phyloP scores from a whole-genome alignment of 208 protist species.

The Wallacemonas sp. region DNA sequence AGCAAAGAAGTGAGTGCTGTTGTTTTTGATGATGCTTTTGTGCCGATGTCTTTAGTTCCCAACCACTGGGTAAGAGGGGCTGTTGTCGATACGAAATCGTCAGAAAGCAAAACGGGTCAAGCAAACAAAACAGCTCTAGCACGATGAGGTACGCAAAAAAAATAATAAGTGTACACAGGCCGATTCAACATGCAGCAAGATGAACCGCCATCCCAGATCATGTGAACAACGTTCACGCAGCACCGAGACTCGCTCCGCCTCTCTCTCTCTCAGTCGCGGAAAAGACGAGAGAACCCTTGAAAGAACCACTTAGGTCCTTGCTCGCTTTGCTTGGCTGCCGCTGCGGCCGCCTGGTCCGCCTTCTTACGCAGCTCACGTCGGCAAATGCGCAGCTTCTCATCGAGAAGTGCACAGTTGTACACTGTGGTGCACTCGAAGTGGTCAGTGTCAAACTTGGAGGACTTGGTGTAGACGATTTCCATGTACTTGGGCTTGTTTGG shows the following conservation, averaged over 20 bases:
- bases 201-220: too few relatives aligned
- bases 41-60: too few relatives aligned
- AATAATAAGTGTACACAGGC: conserved; percentile 4
- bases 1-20: too few relatives aligned
- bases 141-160: not conserved
- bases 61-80: too few relatives aligned
- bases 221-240: too few relatives aligned
- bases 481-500: conserved; percentile 79
- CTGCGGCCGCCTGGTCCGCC: conserved; percentile 34
- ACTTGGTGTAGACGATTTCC: conserved; percentile 71
- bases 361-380: conserved; percentile 72
- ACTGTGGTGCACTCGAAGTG: conserved; percentile 83
- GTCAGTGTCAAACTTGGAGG: conserved; percentile 71
- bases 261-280: conserved; percentile 1
- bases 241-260: not conserved
- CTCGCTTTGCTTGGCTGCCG: conserved; percentile 15
- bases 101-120: too few relatives aligned
- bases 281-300: not conserved
- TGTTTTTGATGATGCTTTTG: too few relatives aligned
- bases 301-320: conserved; percentile 8
- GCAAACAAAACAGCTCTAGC: too few relatives aligned
- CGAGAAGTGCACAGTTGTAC: conserved; percentile 79
- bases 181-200: too few relatives aligned
- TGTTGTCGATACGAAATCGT: too few relatives aligned
- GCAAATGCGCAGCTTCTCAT: conserved; percentile 80